Conservation (phyloP, 1,284 basidiomycete genomes). For the Puccinia hordei region DNA sequence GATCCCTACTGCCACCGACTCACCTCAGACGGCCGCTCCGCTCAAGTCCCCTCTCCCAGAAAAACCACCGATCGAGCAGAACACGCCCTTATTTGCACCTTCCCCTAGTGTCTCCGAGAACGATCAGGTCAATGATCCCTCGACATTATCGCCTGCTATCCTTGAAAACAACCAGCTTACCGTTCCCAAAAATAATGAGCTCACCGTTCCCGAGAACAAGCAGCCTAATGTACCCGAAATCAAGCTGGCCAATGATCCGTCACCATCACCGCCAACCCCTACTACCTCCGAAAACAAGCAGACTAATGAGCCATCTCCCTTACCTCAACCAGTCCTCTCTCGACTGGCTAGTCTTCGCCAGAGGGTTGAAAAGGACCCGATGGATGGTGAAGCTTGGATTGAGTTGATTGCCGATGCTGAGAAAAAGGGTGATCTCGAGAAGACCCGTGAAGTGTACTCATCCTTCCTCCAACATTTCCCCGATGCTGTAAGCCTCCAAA, state of each 20-base stretch:
- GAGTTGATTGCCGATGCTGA: slow-evolving; percentile 70
- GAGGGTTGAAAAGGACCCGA: slow-evolving; percentile 63
- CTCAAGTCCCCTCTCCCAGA: neutral
- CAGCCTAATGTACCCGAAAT: neutral
- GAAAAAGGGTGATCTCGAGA: slow-evolving; percentile 69
- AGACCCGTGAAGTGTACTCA: slow-evolving; percentile 72
- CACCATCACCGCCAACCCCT: neutral
- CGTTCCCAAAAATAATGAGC: no score
- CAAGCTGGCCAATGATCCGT: neutral
- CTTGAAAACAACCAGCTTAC: neutral
- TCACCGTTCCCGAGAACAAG: neutral
- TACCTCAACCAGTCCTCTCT: slow-evolving; percentile 52
- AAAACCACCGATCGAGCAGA: slow-evolving; percentile 14
- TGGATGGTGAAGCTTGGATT: slow-evolving; percentile 71
- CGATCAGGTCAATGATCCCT: slow-evolving; percentile 1
- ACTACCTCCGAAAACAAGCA: no score
- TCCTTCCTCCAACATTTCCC: slow-evolving; percentile 74
- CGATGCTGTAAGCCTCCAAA: slow-evolving; percentile 67
- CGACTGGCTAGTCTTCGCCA: slow-evolving; percentile 55
- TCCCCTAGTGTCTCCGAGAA: slow-evolving; percentile 27
- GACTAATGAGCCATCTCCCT: neutral
- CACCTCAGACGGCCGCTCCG: neutral
- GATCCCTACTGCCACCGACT: neutral
- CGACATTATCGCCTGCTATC: neutral
- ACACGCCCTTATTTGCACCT: slow-evolving; percentile 30